A percentile compares a stretch with the other conserved stretches of the same genome.
Evolutionary conservation across 768 basidiomycete species (phyloP).

Genomic region (Termitomyces sp.): DNA sequence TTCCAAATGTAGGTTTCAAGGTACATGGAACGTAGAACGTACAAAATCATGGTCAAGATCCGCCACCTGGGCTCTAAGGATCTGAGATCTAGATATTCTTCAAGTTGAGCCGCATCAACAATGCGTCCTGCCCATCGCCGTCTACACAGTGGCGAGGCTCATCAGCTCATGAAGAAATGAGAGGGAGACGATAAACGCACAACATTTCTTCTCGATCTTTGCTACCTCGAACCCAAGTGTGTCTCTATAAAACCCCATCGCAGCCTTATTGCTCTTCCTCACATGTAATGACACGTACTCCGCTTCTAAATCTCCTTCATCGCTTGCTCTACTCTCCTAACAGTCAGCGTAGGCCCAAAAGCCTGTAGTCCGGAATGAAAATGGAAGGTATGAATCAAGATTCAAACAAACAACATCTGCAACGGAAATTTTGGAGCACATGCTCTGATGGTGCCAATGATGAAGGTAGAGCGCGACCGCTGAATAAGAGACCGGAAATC

Average conservation of each 20-base stretch:
- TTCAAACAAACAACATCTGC: too few species aligned
- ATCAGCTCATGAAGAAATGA: neutral
- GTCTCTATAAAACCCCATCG: constrained; percentile 83
- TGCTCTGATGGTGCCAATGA: too few species aligned
- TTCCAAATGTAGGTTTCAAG: too few species aligned
- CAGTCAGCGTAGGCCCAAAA: neutral
- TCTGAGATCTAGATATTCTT: neutral
- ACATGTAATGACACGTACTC: too few species aligned
- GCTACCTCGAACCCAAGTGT: constrained; percentile 86
- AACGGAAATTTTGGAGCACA: too few species aligned
- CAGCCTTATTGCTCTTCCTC: too few species aligned
- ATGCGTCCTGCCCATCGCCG: neutral
- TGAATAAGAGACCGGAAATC: too few species aligned
- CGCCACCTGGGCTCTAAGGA: too few species aligned
- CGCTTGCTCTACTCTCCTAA: constrained; percentile 65
- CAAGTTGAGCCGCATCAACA: neutral
- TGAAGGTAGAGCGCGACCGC: too few species aligned
- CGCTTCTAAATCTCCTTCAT: constrained; percentile 88
- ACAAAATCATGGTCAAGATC: too few species aligned
- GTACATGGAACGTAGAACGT: too few species aligned
- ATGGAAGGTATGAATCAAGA: constrained; percentile 65
- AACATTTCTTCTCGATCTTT: too few species aligned
- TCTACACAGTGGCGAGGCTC: neutral
- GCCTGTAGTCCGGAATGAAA: neutral
- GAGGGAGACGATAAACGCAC: constrained; percentile 45